These are phyloP conservation scores for Prunus mongolica DNA, from an alignment of 306 rosid genomes.

Conservation along the genomic window DNA sequence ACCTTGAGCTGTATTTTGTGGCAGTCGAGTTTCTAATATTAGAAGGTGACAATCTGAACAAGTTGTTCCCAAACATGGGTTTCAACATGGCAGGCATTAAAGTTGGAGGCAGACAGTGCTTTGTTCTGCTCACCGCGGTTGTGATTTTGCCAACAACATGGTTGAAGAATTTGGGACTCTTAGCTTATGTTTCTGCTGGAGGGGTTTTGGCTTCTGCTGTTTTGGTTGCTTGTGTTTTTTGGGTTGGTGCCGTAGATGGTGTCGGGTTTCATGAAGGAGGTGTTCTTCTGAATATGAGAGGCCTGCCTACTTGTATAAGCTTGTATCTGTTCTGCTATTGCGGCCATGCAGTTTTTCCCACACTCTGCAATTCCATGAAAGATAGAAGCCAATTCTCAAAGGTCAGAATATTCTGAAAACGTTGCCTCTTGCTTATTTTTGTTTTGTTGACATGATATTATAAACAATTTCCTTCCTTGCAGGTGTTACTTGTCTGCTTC, in stretches of 20 bases:
- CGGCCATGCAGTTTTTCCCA: constrained; percentile 70
- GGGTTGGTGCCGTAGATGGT: constrained; percentile 57
- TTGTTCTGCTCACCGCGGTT: constrained; percentile 43
- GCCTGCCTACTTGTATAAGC: constrained; percentile 48
- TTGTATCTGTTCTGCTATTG: constrained; percentile 54
- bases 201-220: constrained; percentile 54
- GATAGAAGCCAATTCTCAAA: constrained; percentile 50
- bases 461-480: constrained; percentile 1
- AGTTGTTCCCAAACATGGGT: constrained; percentile 42
- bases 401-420: constrained; percentile 24
- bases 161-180: constrained; percentile 43
- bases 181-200: constrained; percentile 64
- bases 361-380: constrained; percentile 53
- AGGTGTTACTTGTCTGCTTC: constrained; percentile 64
- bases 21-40: constrained; percentile 56
- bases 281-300: constrained; percentile 18
- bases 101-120: constrained; percentile 39
- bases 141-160: constrained; percentile 66
- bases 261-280: constrained; percentile 50
- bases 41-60: constrained; percentile 66
- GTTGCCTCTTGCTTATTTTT: neutral
- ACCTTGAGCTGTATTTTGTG: constrained; percentile 45
- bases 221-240: constrained; percentile 39
- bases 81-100: constrained; percentile 31
- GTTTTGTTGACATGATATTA: neutral